Conservation (phyloP, 2,329 filamentous ascomycete species). For the Eurotiales sp. region DNA sequence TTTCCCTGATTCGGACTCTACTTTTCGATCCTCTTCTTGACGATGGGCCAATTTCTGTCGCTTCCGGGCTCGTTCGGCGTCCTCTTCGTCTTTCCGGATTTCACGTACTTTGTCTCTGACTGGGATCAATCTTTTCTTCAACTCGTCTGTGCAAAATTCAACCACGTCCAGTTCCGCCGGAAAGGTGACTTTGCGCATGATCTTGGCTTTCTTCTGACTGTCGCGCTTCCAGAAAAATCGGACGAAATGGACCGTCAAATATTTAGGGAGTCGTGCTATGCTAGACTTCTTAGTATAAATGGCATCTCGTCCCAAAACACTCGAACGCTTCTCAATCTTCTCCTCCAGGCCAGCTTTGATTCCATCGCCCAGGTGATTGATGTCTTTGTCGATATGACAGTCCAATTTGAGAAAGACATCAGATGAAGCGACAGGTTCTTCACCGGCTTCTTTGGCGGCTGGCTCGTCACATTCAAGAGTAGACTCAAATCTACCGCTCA, state of each 20-base stretch:
- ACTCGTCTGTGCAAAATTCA: conserved; percentile 90
- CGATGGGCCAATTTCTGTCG: conserved; percentile 71
- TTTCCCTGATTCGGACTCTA: conserved; percentile 29
- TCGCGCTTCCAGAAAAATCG: conserved; percentile 98
- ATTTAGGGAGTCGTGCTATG: conserved; percentile 87
- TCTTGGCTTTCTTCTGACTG: conserved; percentile 97
- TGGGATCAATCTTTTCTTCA: conserved; percentile 77
- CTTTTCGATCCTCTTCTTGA: conserved; percentile 50
- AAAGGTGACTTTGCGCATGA: conserved; percentile 98
- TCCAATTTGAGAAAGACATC: conserved; percentile 89
- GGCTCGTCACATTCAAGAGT: conserved; percentile 79
- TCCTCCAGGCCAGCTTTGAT: conserved; percentile 78
- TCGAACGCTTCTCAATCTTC: conserved; percentile 85
- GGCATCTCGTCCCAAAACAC: conserved; percentile 71
- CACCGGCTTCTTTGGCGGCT: conserved; percentile 68
- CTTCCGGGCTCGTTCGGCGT: conserved; percentile 87
- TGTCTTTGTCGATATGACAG: conserved; percentile 85
- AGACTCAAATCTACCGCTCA: conserved; percentile 77
- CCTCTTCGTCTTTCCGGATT: conserved; percentile 89
- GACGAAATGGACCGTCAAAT: conserved; percentile 94
- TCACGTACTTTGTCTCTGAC: conserved; percentile 96
- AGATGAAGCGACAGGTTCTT: conserved; percentile 62
- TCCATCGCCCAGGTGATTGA: conserved; percentile 87
- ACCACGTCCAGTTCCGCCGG: conserved; percentile 87
- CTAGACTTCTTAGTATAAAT: conserved; percentile 87